These are phyloP conservation scores for Coniferiporia weirii DNA, from an alignment of 1,284 basidiomycete genomes.

Conservation along the genomic window DNA sequence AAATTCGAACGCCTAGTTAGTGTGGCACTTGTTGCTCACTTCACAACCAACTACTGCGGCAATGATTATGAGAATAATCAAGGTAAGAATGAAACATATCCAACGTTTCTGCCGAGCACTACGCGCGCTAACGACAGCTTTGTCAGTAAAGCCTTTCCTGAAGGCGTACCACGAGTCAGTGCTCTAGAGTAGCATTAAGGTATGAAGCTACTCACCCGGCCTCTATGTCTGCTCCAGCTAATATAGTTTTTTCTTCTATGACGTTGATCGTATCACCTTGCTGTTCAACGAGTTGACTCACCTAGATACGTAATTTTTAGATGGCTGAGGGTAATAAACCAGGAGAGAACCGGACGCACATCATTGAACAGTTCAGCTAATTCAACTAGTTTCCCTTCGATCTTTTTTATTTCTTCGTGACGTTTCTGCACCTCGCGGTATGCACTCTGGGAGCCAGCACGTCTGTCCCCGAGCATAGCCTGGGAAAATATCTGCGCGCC, in stretches of 20 bases:
- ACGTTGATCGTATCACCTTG: slow-evolving; percentile 83
- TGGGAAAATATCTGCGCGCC: slow-evolving; percentile 86
- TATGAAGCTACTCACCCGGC: slow-evolving; percentile 54
- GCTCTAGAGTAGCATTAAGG: neutral
- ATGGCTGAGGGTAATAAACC: slow-evolving; percentile 3
- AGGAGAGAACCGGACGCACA: slow-evolving; percentile 37
- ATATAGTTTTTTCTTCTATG: slow-evolving; percentile 73
- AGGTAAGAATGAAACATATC: slow-evolving; percentile 80
- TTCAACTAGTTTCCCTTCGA: slow-evolving; percentile 89
- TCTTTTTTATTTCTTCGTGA: slow-evolving; percentile 92
- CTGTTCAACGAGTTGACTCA: slow-evolving; percentile 88
- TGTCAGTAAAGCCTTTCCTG: slow-evolving; percentile 77
- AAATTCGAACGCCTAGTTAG: slow-evolving; percentile 20
- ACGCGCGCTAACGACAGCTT: slow-evolving; percentile 83
- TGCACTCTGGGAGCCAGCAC: slow-evolving; percentile 85
- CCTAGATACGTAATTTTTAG: slow-evolving; percentile 37
- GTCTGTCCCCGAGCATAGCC: slow-evolving; percentile 86
- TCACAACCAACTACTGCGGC: slow-evolving; percentile 57
- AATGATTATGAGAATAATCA: slow-evolving; percentile 60
- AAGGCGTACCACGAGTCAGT: neutral
- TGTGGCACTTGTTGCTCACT: slow-evolving; percentile 33
- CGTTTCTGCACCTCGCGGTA: slow-evolving; percentile 95
- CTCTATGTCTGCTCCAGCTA: slow-evolving; percentile 78
- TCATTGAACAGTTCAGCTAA: slow-evolving; percentile 96
- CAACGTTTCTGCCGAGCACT: slow-evolving; percentile 90